Percentiles rank a stretch among this genome's conserved stretches.
phyloP scores from a whole-genome alignment of 441 rosid genomes.

The Corymbia calophylla region DNA sequence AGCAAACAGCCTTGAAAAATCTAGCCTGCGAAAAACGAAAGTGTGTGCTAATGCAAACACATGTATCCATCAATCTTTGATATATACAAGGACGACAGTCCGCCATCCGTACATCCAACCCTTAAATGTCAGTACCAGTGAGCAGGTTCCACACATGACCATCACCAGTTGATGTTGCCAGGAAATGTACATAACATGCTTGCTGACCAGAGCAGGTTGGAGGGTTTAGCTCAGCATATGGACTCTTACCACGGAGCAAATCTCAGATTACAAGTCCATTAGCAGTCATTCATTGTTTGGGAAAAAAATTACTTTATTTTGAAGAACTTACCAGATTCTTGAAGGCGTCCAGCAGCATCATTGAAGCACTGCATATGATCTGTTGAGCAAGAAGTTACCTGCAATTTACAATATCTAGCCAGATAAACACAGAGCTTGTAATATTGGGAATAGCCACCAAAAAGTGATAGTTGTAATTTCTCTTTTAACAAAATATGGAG shows the following conservation, averaged over 20 bases:
- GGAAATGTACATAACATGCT: not conserved
- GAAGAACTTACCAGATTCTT: slow-evolving; percentile 49
- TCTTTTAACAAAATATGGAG: not conserved
- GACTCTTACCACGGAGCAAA: not conserved
- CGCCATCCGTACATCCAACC: not conserved
- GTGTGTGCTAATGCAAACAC: not conserved
- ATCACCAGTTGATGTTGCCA: not conserved
- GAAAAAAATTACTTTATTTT: not conserved
- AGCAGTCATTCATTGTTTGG: not conserved
- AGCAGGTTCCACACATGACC: not conserved
- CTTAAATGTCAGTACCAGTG: not conserved
- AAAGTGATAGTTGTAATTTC: not conserved
- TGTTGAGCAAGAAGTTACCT: slow-evolving; percentile 63
- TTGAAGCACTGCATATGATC: slow-evolving; percentile 86
- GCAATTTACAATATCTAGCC: slow-evolving; percentile 2
- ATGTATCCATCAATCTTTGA: not conserved
- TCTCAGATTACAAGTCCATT: not conserved
- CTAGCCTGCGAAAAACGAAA: not conserved
- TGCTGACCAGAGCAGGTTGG: not conserved
- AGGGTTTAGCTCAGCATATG: not conserved
- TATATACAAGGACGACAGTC: not conserved
- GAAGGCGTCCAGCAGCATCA: slow-evolving; percentile 75
- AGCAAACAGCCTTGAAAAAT: not conserved
- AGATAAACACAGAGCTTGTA: not conserved
- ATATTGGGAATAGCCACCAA: not conserved